Conservation (phyloP, 1,284 basidiomycete species). For the Neonothopanus nambi region DNA sequence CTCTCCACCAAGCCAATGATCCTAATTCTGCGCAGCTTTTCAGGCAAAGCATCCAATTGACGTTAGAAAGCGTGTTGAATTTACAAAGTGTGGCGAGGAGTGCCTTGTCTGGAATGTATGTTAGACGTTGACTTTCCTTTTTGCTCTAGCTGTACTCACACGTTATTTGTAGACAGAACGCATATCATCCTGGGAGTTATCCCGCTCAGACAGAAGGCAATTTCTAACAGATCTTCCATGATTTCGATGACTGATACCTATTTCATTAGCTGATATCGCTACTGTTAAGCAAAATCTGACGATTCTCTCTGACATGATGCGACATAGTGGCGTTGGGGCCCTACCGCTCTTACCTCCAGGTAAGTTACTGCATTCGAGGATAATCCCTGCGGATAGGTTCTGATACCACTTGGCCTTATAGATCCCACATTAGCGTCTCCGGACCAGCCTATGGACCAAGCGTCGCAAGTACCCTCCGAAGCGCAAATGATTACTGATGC, state of each 20-base stretch:
- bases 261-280: conserved; percentile 39
- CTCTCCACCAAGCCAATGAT: conserved; percentile 34
- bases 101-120: conserved; percentile 52
- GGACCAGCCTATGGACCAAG: too few species aligned
- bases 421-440: too few species aligned
- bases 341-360: conserved; percentile 37
- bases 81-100: conserved; percentile 45
- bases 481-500: conserved; percentile 32
- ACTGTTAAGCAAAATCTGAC: conserved; percentile 47
- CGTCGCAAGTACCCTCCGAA: conserved; percentile 28
- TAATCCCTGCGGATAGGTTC: too few species aligned
- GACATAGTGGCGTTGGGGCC: conserved; percentile 52
- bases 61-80: conserved; percentile 43
- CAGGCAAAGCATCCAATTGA: conserved; percentile 51
- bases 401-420: too few species aligned
- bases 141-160: not conserved
- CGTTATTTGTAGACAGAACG: conserved; percentile 47
- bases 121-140: conserved; percentile 8
- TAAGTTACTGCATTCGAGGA: too few species aligned
- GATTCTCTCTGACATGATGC: conserved; percentile 43
- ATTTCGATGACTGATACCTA: not conserved
- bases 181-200: conserved; percentile 50
- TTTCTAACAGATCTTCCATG: conserved; percentile 12
- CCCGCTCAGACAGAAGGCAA: conserved; percentile 50
- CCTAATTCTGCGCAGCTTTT: conserved; percentile 55